Percentiles rank a stretch among this genome's conserved stretches.
These are phyloP conservation scores for Dendrobium nobile DNA, from an alignment of 106 monocot genomes.

Conservation along the genomic window DNA sequence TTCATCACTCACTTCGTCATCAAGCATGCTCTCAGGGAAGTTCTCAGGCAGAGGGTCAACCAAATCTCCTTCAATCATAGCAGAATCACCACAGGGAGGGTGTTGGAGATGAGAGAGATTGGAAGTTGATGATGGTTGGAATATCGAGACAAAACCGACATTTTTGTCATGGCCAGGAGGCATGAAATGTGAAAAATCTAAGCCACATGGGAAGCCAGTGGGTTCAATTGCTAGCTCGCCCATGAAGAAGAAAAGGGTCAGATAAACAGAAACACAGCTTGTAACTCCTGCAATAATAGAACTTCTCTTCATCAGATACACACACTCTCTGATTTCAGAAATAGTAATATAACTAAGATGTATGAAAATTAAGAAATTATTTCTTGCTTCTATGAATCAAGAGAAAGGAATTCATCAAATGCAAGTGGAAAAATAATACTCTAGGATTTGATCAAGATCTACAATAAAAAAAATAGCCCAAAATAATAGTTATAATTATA, in stretches of 20 bases:
- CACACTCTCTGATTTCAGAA: neutral
- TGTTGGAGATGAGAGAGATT: neutral
- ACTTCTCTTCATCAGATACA: neutral
- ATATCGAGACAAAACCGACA: neutral
- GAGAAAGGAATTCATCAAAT: too few species aligned
- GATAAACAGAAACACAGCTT: neutral
- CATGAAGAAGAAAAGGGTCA: neutral
- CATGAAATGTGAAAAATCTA: constrained; percentile 9
- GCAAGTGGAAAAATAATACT: too few species aligned
- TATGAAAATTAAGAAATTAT: neutral
- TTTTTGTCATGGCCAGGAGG: constrained; percentile 5
- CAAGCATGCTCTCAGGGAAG: constrained; percentile 10
- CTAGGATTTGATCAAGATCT: too few species aligned
- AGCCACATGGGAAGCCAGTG: constrained; percentile 4
- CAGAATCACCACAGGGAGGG: neutral
- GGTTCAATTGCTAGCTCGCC: constrained; percentile 10
- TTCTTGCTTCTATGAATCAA: neutral
- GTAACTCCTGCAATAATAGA: neutral
- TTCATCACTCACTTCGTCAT: constrained; percentile 45
- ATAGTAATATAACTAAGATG: neutral
- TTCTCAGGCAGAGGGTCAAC: neutral
- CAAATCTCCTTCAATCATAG: constrained; percentile 6
- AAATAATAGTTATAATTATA: too few species aligned
- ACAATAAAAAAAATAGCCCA: too few species aligned
- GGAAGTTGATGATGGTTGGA: neutral